These are phyloP conservation scores for Lasiodiplodia citricola DNA, from an alignment of 2,329 filamentous ascomycete genomes.

Conservation along the genomic window DNA sequence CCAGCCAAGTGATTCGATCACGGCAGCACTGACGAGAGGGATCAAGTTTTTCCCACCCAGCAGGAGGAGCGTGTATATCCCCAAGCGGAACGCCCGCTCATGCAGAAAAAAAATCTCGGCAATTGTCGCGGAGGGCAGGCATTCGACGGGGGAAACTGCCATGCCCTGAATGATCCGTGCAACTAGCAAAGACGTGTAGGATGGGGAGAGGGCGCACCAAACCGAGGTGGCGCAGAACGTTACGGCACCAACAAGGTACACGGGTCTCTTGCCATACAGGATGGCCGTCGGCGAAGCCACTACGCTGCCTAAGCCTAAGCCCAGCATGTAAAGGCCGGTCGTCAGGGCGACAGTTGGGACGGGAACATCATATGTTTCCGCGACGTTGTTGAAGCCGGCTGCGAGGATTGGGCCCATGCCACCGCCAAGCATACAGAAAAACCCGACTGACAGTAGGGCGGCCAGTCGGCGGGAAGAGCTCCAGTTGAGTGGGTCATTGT, in stretches of 20 bases:
- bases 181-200: conserved; percentile 76
- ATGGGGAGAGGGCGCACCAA: conserved; percentile 87
- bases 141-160: conserved; percentile 88
- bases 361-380: conserved; percentile 67
- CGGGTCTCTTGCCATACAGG: conserved; percentile 84
- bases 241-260: conserved; percentile 80
- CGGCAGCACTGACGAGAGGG: conserved; percentile 81
- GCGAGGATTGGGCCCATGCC: conserved; percentile 90
- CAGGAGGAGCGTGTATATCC: conserved; percentile 88
- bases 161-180: conserved; percentile 88
- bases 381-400: conserved; percentile 85
- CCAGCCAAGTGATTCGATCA: conserved; percentile 81
- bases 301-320: conserved; percentile 82
- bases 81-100: conserved; percentile 88
- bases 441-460: conserved; percentile 80
- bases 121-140: conserved; percentile 89
- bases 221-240: conserved; percentile 76
- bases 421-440: conserved; percentile 92
- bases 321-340: conserved; percentile 93
- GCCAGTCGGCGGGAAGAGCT: conserved; percentile 77
- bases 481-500: conserved; percentile 95
- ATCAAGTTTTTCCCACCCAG: conserved; percentile 91
- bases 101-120: conserved; percentile 97
- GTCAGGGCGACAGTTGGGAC: conserved; percentile 81
- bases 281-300: conserved; percentile 90